Conservation (phyloP, 73 alveolate species). For the Durusdinium trenchii region DNA sequence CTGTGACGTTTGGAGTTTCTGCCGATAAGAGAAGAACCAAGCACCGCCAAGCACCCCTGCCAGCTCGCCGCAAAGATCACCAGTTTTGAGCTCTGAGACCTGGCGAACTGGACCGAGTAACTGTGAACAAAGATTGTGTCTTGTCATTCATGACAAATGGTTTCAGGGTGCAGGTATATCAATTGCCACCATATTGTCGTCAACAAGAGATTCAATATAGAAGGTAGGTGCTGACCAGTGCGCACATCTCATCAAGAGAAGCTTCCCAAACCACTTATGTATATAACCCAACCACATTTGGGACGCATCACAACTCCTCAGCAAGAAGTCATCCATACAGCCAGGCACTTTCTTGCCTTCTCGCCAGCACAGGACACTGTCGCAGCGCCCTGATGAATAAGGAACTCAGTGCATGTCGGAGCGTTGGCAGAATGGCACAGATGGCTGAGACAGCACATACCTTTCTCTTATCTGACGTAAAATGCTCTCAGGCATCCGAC, state of each 20-base stretch:
- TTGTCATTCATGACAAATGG: too few relatives aligned
- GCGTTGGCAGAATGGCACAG: too few relatives aligned
- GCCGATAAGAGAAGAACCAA: background rate
- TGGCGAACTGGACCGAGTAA: background rate
- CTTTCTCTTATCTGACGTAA: background rate
- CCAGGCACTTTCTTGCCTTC: background rate
- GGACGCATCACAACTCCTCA: too few relatives aligned
- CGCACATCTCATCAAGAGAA: too few relatives aligned
- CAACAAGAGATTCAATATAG: too few relatives aligned
- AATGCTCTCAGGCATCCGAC: background rate
- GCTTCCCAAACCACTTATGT: too few relatives aligned
- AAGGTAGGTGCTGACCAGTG: too few relatives aligned
- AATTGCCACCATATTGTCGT: too few relatives aligned
- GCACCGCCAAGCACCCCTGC: background rate
- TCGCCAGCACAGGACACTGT: conserved; percentile 31
- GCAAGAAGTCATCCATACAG: too few relatives aligned
- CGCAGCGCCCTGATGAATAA: conserved; percentile 90
- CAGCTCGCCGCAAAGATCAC: conserved; percentile 73
- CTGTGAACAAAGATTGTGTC: background rate
- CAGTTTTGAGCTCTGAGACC: conserved; percentile 69
- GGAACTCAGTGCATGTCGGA: conserved; percentile 25
- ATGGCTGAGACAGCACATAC: background rate
- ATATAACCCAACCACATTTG: too few relatives aligned
- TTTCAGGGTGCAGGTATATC: too few relatives aligned
- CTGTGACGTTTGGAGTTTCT: background rate